Conservation (phyloP, 495 filamentous ascomycete genomes). For the Trichoderma parareesei region DNA sequence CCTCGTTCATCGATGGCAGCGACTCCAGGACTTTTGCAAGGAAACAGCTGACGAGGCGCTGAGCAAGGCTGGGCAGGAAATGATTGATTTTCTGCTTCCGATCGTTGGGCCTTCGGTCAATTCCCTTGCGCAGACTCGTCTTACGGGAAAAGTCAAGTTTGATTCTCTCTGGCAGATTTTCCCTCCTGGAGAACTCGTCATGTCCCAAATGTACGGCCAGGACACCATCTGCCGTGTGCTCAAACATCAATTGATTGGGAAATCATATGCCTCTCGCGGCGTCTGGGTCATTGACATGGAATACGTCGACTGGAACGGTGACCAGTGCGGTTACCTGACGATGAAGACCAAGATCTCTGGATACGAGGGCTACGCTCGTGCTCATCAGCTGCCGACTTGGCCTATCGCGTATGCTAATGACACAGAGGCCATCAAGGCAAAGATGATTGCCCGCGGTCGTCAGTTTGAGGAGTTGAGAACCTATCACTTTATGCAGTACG, state of each 20-base stretch:
- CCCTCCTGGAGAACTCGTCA: constrained; percentile 22
- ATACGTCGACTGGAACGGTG: constrained; percentile 55
- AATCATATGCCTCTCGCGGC: too few relatives aligned
- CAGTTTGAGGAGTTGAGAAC: constrained; percentile 47
- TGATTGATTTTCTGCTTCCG: constrained; percentile 46
- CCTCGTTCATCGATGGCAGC: constrained; percentile 52
- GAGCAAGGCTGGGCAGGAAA: constrained; percentile 39
- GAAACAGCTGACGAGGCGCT: constrained; percentile 23
- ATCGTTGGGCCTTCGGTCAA: constrained; percentile 30
- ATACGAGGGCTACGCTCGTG: constrained; percentile 49
- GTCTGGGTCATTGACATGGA: constrained; percentile 11
- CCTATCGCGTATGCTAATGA: constrained; percentile 50
- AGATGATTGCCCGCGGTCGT: constrained; percentile 39
- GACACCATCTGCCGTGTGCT: neutral
- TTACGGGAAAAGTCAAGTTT: constrained; percentile 17
- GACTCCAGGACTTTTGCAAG: constrained; percentile 23
- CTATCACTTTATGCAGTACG: constrained; percentile 54
- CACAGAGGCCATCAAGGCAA: constrained; percentile 29
- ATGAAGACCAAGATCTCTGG: constrained; percentile 34
- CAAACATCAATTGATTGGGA: constrained; percentile 13
- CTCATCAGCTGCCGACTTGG: constrained; percentile 46
- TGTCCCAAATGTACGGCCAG: constrained; percentile 17
- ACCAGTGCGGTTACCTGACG: constrained; percentile 43
- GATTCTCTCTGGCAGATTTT: constrained; percentile 28
- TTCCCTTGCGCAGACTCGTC: constrained; percentile 11